phyloP scores from a whole-genome alignment of 257 asterid genomes.

The Salvia miltiorrhiza region DNA sequence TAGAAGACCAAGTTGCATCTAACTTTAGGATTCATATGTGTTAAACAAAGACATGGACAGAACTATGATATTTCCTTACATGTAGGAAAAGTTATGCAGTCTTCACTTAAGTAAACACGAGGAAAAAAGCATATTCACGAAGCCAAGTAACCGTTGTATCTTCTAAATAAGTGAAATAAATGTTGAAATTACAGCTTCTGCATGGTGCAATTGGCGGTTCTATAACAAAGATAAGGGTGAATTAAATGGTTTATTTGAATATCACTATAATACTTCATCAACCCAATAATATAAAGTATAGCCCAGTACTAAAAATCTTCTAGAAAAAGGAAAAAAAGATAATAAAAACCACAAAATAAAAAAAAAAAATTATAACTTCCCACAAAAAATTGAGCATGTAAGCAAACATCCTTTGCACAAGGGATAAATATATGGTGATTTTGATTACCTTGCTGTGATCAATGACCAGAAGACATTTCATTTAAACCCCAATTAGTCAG shows the following conservation, averaged over 20 bases:
- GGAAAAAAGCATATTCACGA: background rate
- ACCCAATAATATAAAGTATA: background rate
- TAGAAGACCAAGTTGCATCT: background rate
- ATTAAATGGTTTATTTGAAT: background rate
- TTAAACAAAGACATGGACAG: background rate
- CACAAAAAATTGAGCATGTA: background rate
- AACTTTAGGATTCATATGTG: background rate
- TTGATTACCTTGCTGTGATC: background rate
- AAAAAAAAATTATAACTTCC: background rate
- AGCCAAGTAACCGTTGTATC: background rate
- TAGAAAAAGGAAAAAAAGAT: too few species aligned
- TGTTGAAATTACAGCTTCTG: background rate
- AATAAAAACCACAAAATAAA: background rate
- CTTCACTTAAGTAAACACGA: background rate
- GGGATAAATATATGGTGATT: background rate
- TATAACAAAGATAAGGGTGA: background rate
- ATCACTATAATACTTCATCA: background rate
- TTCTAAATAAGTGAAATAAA: conserved; percentile 1
- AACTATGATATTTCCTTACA: background rate
- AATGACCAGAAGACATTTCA: background rate
- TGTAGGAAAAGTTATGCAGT: background rate
- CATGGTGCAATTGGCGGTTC: background rate
- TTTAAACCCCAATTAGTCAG: background rate
- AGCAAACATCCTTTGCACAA: background rate
- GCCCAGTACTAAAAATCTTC: background rate